Percentiles rank a stretch among this genome's conserved stretches.
Evolutionary conservation across 1,139 yeast species (phyloP).

Genomic region (Kurtzmaniella quercitrusa): DNA sequence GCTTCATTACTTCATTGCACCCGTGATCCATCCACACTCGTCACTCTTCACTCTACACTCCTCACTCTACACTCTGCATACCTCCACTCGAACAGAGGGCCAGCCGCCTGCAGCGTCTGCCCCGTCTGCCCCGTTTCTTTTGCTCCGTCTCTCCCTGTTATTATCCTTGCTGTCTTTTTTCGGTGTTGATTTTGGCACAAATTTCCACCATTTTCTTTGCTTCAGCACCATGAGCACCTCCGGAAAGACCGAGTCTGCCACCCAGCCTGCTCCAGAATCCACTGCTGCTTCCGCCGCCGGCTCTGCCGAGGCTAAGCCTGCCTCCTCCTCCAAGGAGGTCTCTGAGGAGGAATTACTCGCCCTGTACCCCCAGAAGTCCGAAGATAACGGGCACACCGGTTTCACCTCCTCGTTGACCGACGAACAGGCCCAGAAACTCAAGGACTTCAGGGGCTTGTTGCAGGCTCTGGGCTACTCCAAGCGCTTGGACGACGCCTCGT

Average conservation of each 20-base stretch:
- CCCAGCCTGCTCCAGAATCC: neutral
- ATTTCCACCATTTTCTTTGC: neutral
- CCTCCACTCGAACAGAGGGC: no score
- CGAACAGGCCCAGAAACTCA: constrained; percentile 59
- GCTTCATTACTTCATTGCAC: no score
- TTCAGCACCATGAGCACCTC: neutral
- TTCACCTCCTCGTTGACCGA: constrained; percentile 76
- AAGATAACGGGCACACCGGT: constrained; percentile 62
- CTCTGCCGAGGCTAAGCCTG: neutral
- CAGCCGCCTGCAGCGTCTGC: no score
- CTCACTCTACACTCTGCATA: no score
- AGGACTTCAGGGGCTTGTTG: constrained; percentile 55
- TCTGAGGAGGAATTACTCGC: constrained; percentile 30
- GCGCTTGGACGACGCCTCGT: constrained; percentile 84
- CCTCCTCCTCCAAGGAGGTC: neutral
- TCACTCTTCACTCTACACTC: no score
- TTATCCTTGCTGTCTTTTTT: constrained; percentile 1
- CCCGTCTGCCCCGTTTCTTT: no score
- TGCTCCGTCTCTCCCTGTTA: neutral
- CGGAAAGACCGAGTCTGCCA: constrained; percentile 1
- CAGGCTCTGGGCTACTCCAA: constrained; percentile 61
- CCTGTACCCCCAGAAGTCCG: constrained; percentile 67
- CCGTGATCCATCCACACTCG: no score
- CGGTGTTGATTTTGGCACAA: no score
- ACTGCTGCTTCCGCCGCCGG: constrained; percentile 1